A percentile compares a stretch with the other conserved stretches of the same genome.
Evolutionary conservation across 768 basidiomycete genomes (phyloP).

Genomic region (Tulasnella sp.): DNA sequence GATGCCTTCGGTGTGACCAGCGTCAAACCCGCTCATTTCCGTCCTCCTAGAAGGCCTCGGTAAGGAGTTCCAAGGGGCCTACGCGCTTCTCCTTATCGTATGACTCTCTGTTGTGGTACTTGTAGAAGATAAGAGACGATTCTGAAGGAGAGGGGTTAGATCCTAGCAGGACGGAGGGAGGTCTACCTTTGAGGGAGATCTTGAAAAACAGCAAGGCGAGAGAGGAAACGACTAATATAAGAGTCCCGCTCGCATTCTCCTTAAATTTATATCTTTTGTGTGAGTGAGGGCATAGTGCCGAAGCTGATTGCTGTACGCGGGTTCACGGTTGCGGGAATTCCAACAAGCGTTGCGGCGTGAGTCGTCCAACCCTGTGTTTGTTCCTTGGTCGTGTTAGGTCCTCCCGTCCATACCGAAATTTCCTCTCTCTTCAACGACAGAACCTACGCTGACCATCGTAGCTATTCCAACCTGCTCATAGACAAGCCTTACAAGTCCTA

Average conservation of each 20-base stretch:
- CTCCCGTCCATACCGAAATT: neutral
- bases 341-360: neutral
- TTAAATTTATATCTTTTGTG: neutral
- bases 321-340: neutral
- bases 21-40: no score
- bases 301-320: neutral
- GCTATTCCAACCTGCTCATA: neutral
- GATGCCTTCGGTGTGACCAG: no score
- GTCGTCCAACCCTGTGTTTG: constrained; percentile 9
- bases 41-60: no score
- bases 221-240: no score
- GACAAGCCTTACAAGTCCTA: neutral
- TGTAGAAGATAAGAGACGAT: no score
- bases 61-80: no score
- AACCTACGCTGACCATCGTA: neutral
- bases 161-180: no score
- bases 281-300: neutral
- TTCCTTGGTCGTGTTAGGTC: neutral
- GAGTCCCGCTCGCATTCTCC: neutral
- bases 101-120: no score
- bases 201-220: no score
- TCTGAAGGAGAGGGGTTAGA: no score
- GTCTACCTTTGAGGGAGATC: no score
- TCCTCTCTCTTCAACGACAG: neutral
- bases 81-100: no score